Conservation (phyloP, 768 basidiomycete species). For the Lactarius hengduanensis region DNA sequence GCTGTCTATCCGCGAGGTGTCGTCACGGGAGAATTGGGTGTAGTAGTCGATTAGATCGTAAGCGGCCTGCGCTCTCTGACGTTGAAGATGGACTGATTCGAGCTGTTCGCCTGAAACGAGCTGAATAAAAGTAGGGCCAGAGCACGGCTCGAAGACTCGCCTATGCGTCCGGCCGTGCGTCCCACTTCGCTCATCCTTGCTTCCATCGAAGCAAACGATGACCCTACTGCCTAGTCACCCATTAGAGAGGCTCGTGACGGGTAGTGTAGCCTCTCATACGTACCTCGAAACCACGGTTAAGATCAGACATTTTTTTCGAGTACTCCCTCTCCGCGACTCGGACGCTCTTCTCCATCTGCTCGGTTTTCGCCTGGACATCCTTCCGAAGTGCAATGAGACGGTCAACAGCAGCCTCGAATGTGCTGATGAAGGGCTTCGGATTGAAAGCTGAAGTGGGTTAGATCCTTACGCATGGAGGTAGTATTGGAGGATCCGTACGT, state of each 20-base stretch:
- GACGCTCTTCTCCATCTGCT: conserved; percentile 91
- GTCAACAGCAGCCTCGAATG: conserved; percentile 91
- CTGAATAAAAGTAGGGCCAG: conserved; percentile 17
- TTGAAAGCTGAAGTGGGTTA: conserved; percentile 67
- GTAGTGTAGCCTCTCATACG: conserved; percentile 30
- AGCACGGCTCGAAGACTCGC: conserved; percentile 41
- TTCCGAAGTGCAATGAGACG: conserved; percentile 81
- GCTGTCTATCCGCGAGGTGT: conserved; percentile 69
- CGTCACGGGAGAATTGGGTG: conserved; percentile 84
- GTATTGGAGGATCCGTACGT: conserved; percentile 45
- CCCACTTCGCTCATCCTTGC: conserved; percentile 90
- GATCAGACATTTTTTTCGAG: conserved; percentile 88
- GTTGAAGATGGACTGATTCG: conserved; percentile 88
- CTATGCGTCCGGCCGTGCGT: conserved; percentile 90
- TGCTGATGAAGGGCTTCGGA: conserved; percentile 87
- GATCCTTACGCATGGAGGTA: not conserved
- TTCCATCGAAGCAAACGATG: conserved; percentile 89
- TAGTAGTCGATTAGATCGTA: conserved; percentile 93
- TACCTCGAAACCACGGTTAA: conserved; percentile 94
- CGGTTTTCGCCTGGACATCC: conserved; percentile 87
- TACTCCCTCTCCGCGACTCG: conserved; percentile 89
- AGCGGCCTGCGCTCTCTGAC: conserved; percentile 91
- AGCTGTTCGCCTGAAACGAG: conserved; percentile 78
- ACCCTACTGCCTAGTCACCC: conserved; percentile 68
- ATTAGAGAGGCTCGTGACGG: conserved; percentile 13